A percentile compares a stretch with the other conserved stretches of the same genome.
Evolutionary conservation across 129 eudicot species (phyloP).

Genomic region (Chrysanthemum makinoi): DNA sequence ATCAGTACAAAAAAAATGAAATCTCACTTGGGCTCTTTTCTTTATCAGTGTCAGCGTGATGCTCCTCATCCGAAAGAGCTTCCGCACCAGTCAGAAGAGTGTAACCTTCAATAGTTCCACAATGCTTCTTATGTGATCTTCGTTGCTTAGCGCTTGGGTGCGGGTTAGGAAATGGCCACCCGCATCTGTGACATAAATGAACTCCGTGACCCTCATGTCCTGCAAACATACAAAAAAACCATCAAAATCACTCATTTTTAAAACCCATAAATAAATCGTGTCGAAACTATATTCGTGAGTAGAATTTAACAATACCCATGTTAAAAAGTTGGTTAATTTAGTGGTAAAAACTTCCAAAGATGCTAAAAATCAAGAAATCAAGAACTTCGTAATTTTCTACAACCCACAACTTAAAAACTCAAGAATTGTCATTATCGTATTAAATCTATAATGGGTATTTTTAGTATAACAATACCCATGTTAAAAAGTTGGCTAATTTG

Average conservation of each 20-base stretch:
- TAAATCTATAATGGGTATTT: background rate
- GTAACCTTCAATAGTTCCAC: conserved; percentile 81
- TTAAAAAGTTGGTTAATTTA: background rate
- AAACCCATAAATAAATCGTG: background rate
- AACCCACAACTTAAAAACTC: too few relatives aligned
- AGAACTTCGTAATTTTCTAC: too few relatives aligned
- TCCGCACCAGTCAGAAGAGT: conserved; percentile 37
- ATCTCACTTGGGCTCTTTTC: conserved; percentile 56
- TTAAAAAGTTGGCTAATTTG: background rate
- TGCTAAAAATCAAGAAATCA: too few relatives aligned
- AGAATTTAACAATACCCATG: background rate
- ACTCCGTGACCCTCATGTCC: conserved; percentile 59
- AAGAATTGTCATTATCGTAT: too few relatives aligned
- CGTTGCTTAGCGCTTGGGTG: conserved; percentile 89
- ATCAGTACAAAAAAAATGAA: background rate
- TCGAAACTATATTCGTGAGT: background rate
- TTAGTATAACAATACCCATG: background rate
- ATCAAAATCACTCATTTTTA: background rate
- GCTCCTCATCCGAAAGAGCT: conserved; percentile 51
- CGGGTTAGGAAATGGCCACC: conserved; percentile 88
- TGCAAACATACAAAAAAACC: conserved; percentile 31
- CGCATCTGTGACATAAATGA: conserved; percentile 73
- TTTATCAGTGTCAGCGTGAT: conserved; percentile 49
- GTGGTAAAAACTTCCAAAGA: too few relatives aligned
- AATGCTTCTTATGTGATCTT: conserved; percentile 84